These are phyloP conservation scores for Exserohilum rostratum DNA, from an alignment of 2,329 filamentous ascomycete species.

Conservation along the genomic window DNA sequence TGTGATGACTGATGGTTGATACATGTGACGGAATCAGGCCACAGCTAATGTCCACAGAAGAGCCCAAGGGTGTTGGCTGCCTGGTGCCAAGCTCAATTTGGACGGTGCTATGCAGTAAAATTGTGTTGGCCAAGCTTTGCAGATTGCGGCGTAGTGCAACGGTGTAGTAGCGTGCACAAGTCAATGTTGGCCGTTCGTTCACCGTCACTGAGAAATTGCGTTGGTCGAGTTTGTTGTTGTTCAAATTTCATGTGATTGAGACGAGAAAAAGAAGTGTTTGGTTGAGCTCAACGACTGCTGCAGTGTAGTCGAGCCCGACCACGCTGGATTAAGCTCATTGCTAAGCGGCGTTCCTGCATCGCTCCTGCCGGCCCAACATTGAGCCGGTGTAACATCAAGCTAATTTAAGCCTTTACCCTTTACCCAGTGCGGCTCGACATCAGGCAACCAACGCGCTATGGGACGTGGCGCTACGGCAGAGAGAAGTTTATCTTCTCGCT, in stretches of 20 bases:
- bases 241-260: too few species aligned
- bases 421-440: constrained; percentile 4
- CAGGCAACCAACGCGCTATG: constrained; percentile 9
- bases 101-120: too few species aligned
- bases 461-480: constrained; percentile 1
- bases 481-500: constrained; percentile 2
- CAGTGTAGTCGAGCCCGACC: background rate
- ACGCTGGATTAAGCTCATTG: constrained; percentile 5
- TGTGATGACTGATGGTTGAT: too few species aligned
- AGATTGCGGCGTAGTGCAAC: too few species aligned
- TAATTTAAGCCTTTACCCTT: constrained; percentile 7
- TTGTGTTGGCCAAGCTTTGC: too few species aligned
- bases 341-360: constrained; percentile 5
- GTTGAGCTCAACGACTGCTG: too few species aligned
- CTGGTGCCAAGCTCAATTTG: background rate
- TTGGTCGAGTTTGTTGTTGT: too few species aligned
- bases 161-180: too few species aligned
- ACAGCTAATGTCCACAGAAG: too few species aligned
- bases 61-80: background rate
- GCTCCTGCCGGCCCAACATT: background rate
- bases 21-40: background rate
- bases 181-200: too few species aligned
- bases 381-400: background rate
- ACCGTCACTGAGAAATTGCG: too few species aligned
- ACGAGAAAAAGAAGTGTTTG: too few species aligned